Conservation (phyloP, 116 monocot species). For the Phalaenopsis hybrid region DNA sequence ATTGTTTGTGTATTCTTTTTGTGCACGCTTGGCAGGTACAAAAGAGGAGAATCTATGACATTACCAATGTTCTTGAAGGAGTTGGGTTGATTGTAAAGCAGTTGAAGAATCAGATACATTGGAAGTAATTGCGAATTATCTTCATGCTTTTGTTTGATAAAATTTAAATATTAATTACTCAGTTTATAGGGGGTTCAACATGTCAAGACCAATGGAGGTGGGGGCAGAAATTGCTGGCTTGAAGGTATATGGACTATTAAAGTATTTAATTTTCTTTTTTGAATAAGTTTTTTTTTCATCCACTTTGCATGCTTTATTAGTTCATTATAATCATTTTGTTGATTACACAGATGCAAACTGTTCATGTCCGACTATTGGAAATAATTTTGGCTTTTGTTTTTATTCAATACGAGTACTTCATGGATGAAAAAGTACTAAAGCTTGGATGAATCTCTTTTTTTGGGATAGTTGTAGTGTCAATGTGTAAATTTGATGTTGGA, state of each 20-base stretch:
- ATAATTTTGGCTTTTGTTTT: neutral
- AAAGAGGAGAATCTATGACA: constrained; percentile 97
- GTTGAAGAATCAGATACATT: constrained; percentile 78
- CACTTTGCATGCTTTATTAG: neutral
- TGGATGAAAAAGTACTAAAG: neutral
- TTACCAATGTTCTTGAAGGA: constrained; percentile 99
- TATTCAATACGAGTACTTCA: neutral
- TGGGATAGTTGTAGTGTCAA: no score
- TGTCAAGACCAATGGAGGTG: constrained; percentile 61
- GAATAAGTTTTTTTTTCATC: neutral
- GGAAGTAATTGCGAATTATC: constrained; percentile 51
- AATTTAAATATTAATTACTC: neutral
- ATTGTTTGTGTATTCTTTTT: constrained; percentile 4
- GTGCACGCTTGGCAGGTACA: constrained; percentile 54
- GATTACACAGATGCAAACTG: neutral
- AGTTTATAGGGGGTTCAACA: constrained; percentile 52
- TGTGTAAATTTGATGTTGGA: no score
- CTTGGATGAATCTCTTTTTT: neutral
- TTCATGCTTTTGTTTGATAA: constrained; percentile 10
- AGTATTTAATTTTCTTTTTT: constrained; percentile 3
- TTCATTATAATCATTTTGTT: neutral
- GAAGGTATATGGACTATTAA: constrained; percentile 30
- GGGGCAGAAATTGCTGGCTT: constrained; percentile 45
- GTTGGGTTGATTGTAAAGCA: constrained; percentile 82
- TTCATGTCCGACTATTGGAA: neutral